Conservation (phyloP, 2,329 filamentous ascomycete species). For the Zymoseptoria brevis region DNA sequence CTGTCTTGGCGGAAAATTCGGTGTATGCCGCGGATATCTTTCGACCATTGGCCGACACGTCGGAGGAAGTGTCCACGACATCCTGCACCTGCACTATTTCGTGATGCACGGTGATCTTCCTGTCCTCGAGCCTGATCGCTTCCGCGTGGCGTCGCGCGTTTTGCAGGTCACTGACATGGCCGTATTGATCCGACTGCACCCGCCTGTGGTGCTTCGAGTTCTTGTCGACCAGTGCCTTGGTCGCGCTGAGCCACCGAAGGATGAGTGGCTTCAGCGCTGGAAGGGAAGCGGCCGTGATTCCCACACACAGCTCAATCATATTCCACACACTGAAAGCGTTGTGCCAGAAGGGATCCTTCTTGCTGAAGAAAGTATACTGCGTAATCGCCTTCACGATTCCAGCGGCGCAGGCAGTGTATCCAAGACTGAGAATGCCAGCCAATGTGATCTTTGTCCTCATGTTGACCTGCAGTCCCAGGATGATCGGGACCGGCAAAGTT, state of each 20-base stretch:
- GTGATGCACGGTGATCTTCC: background rate
- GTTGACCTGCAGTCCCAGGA: conserved; percentile 39
- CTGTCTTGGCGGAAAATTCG: background rate
- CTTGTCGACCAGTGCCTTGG: conserved; percentile 3
- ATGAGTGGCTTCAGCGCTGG: conserved; percentile 32
- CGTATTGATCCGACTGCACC: background rate
- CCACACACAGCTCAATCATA: conserved; percentile 38
- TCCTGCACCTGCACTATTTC: background rate
- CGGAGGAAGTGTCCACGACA: background rate
- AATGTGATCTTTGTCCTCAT: conserved; percentile 35
- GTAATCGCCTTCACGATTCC: conserved; percentile 37
- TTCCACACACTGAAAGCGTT: conserved; percentile 40
- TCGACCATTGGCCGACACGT: background rate
- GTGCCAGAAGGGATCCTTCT: conserved; percentile 31
- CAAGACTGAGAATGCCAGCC: conserved; percentile 31
- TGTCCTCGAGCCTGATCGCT: background rate
- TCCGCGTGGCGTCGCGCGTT: background rate
- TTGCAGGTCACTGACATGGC: background rate
- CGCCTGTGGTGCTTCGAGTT: background rate
- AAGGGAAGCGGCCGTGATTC: conserved; percentile 38
- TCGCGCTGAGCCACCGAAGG: conserved; percentile 9
- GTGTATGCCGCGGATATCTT: background rate
- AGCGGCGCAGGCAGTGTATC: conserved; percentile 36
- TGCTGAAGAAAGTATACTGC: conserved; percentile 31
- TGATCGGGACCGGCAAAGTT: conserved; percentile 36